These are phyloP conservation scores for Backusella liffmaniae DNA, from an alignment of 192 early-diverging fungal species.

Conservation along the genomic window DNA sequence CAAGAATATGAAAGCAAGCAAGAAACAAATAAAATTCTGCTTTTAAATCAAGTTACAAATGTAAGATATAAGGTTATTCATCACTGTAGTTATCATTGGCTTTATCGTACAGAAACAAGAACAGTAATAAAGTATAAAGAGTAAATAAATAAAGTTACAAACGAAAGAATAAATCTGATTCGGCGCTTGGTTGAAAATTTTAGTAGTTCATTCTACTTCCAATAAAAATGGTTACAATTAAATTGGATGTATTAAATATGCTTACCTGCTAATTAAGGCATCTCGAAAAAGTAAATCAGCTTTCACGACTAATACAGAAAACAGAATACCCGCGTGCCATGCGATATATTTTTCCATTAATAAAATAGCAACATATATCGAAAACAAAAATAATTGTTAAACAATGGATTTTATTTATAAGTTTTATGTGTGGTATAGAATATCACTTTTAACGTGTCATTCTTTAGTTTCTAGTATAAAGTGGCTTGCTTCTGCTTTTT, in stretches of 20 bases:
- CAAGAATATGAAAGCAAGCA: background rate
- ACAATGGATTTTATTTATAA: background rate
- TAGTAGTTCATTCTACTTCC: background rate
- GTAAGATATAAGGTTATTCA: background rate
- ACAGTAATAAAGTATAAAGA: background rate
- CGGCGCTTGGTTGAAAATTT: background rate
- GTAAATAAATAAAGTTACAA: background rate
- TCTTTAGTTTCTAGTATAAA: background rate
- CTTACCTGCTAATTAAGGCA: background rate
- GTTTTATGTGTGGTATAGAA: background rate
- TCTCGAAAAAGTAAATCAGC: background rate
- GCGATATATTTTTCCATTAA: background rate
- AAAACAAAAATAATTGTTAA: background rate
- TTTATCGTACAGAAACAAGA: background rate
- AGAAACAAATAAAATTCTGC: background rate
- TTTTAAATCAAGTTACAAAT: background rate
- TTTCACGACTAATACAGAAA: background rate
- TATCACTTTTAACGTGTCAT: background rate
- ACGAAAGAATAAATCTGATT: background rate
- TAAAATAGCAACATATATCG: background rate
- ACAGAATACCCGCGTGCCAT: background rate
- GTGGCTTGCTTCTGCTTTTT: background rate
- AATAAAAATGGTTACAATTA: background rate
- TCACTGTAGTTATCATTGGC: background rate
- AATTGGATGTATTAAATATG: slow-evolving; percentile 6